Evolutionary conservation across 2,329 filamentous ascomycete genomes (phyloP), one percentile per base, ranked within the genome.

Genomic region (Ceratocystis lukuohia): DNA sequence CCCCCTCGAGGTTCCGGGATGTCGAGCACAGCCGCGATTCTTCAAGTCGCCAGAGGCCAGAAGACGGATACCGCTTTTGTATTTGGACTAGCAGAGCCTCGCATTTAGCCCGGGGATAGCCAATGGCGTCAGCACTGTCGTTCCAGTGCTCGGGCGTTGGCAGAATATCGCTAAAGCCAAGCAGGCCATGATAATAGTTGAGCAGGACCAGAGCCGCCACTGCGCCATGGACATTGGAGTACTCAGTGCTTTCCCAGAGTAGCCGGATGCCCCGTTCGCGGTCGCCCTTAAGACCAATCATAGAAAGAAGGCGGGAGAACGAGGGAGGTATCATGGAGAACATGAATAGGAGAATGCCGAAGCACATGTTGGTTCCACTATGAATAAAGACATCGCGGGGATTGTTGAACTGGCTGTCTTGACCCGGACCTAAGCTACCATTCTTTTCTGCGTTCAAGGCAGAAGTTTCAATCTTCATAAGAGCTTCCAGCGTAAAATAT

Each of bases 271-370:
- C 94, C 48, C 87, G 82, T 69, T 90, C 85, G 56, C 92, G 87
- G 73, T 97, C 92, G 41, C 94, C 94, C 69, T 84, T 86, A 77
- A 97, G 97, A 0, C 94, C 94, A 37, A 96, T 88, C 53, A 97
- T 87, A 68, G 87, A 89, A 3, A 97, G 80, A 0, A 99, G 82
- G 66, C 85, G 88, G n/a, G 84, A 88, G 74, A 97, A 96, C 0
- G 92, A 85, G 0, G 94, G 94, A 0, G 94, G 95, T 0, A 97
- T 86, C 78, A 97, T 88, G 12, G 91, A 95, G n/a, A 97, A 86
- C 65, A 97, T 80, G 1, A 97, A 80, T 15, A 95, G 81, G 1
- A 97, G 77, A 41, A 95, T 82, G 2, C 94, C 94, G 71, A 92
- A 96, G 75, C 91, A 96, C 75, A 96, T 87, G 73, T 89, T 94